Conservation (phyloP, 2,329 filamentous ascomycete species). For the Neurospora sp. region DNA sequence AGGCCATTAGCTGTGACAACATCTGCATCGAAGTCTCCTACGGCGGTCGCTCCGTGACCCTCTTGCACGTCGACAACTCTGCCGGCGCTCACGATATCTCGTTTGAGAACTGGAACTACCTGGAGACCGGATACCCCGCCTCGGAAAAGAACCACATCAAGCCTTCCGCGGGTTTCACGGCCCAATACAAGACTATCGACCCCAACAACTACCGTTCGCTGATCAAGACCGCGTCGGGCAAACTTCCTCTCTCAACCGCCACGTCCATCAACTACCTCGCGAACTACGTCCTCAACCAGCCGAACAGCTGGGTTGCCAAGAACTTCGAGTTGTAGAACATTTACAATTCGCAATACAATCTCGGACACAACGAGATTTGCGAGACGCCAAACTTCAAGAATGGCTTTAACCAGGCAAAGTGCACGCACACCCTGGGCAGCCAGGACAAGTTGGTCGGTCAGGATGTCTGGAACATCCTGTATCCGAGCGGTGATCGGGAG, state of each 20-base stretch:
- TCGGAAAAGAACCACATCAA: conserved; percentile 21
- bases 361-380: conserved; percentile 38
- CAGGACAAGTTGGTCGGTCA: conserved; percentile 24
- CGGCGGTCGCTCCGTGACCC: conserved; percentile 37
- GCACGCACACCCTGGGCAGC: conserved; percentile 32
- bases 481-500: conserved; percentile 16
- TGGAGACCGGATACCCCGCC: conserved; percentile 38
- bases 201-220: conserved; percentile 28
- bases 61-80: conserved; percentile 47
- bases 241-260: conserved; percentile 41
- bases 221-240: conserved; percentile 15
- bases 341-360: conserved; percentile 35
- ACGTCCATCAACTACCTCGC: conserved; percentile 44
- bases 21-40: conserved; percentile 44
- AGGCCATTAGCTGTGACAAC: conserved; percentile 28
- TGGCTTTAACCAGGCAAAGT: conserved; percentile 34
- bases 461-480: conserved; percentile 38
- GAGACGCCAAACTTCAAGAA: conserved; percentile 26
- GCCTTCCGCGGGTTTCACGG: conserved; percentile 36
- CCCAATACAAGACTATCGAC: conserved; percentile 38
- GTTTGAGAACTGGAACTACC: conserved; percentile 45
- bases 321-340: conserved; percentile 44
- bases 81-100: conserved; percentile 49
- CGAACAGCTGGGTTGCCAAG: conserved; percentile 22
- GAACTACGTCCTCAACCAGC: conserved; percentile 4